Conservation (phyloP, 352 stramenopile species). For the Globisporangium ultimum region DNA sequence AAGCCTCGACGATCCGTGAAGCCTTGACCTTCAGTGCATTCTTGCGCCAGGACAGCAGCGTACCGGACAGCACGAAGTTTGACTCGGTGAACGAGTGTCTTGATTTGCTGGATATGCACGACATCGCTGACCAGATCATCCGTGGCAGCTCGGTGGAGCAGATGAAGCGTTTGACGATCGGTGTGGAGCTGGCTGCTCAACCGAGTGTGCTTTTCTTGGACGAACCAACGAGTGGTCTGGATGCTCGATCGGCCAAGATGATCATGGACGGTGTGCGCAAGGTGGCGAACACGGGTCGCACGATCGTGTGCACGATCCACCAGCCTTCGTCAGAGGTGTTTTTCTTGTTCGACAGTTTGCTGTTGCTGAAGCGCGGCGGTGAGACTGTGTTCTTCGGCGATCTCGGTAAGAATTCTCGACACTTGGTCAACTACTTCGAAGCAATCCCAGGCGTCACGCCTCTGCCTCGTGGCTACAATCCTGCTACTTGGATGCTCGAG, state of each 20-base stretch:
- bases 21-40: slow-evolving; percentile 78
- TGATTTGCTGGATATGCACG: slow-evolving; percentile 22
- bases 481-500: slow-evolving; percentile 26
- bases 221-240: slow-evolving; percentile 80
- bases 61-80: slow-evolving; percentile 18
- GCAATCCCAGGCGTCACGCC: background rate
- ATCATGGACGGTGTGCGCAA: slow-evolving; percentile 86
- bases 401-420: slow-evolving; percentile 44
- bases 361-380: slow-evolving; percentile 56
- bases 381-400: slow-evolving; percentile 39
- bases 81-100: slow-evolving; percentile 27
- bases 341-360: slow-evolving; percentile 75
- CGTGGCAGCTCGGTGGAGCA: slow-evolving; percentile 38
- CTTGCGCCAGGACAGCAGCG: slow-evolving; percentile 30
- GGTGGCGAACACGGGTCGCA: slow-evolving; percentile 63
- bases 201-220: slow-evolving; percentile 82
- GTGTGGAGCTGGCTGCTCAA: slow-evolving; percentile 71
- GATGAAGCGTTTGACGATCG: slow-evolving; percentile 48
- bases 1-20: slow-evolving; percentile 80
- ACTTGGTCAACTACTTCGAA: too few species aligned
- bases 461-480: slow-evolving; percentile 27
- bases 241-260: slow-evolving; percentile 78
- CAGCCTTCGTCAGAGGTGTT: slow-evolving; percentile 86
- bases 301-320: slow-evolving; percentile 90
- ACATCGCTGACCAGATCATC: slow-evolving; percentile 28